These are phyloP conservation scores for Fusarium xylarioides DNA, from an alignment of 2,329 filamentous ascomycete species.

Conservation along the genomic window DNA sequence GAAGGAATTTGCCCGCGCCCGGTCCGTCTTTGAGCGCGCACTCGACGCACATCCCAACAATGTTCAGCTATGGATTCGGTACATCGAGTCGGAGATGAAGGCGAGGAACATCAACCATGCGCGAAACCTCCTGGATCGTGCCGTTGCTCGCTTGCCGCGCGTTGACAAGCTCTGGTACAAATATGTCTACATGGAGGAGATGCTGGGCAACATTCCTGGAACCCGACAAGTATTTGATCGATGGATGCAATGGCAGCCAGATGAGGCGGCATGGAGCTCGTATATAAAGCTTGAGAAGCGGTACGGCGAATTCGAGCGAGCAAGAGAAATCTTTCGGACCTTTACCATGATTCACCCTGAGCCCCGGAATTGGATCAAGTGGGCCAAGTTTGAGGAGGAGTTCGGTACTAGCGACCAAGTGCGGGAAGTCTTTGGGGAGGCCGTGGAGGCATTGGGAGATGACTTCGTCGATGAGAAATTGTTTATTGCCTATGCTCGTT, in stretches of 20 bases:
- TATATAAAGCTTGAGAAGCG: conserved; percentile 98
- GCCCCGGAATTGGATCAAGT: conserved; percentile 97
- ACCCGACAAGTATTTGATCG: conserved; percentile 94
- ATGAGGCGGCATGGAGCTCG: conserved; percentile 92
- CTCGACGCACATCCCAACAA: conserved; percentile 91
- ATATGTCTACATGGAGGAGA: conserved; percentile 99
- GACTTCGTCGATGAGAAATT: conserved; percentile 96
- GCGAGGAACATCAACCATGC: conserved; percentile 93
- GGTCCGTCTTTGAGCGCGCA: conserved; percentile 93
- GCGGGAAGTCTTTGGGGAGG: conserved; percentile 87
- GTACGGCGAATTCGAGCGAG: conserved; percentile 90
- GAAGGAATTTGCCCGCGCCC: conserved; percentile 92
- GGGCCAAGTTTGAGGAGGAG: conserved; percentile 97
- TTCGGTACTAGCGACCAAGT: conserved; percentile 91
- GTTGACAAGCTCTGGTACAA: conserved; percentile 99
- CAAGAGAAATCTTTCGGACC: conserved; percentile 87
- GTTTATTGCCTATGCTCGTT: conserved; percentile 95
- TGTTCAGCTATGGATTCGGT: conserved; percentile 88
- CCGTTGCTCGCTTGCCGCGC: conserved; percentile 89
- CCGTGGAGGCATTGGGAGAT: conserved; percentile 89
- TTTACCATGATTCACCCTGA: conserved; percentile 95
- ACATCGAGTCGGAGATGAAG: conserved; percentile 97
- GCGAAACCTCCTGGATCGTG: conserved; percentile 90
- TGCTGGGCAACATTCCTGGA: conserved; percentile 90
- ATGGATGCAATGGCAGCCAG: conserved; percentile 98